Conservation (phyloP, 257 asterid species). For the Ballota nigra region DNA sequence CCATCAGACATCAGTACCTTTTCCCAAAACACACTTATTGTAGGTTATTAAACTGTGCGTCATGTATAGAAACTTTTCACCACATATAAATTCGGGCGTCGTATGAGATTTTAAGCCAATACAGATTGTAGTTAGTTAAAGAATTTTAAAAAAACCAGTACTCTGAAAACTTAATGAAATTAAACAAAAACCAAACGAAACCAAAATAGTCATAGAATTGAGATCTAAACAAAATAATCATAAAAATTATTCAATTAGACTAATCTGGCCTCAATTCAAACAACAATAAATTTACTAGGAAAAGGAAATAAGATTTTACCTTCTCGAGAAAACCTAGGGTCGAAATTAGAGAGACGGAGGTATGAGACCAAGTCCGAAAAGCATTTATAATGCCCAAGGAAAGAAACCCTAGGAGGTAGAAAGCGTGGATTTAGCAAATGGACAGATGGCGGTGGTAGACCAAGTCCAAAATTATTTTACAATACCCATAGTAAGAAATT, state of each 20-base stretch:
- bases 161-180: neutral
- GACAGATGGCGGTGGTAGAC: neutral
- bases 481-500: neutral
- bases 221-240: neutral
- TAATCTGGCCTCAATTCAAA: neutral
- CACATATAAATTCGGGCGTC: neutral
- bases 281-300: conserved; percentile 2
- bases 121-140: too few relatives aligned
- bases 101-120: neutral
- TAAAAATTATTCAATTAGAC: conserved; percentile 1
- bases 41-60: neutral
- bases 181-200: neutral
- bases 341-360: neutral
- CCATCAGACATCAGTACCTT: neutral
- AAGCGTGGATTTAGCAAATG: neutral
- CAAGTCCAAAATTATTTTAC: neutral
- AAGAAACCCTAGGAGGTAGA: neutral
- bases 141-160: neutral
- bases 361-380: neutral
- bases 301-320: neutral
- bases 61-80: neutral
- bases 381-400: neutral
- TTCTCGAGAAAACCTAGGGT: neutral
- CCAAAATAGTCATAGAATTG: neutral
- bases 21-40: neutral